These are phyloP conservation scores for Vickermania spadyakhi DNA, from an alignment of 208 protist genomes.

Conservation along the genomic window DNA sequence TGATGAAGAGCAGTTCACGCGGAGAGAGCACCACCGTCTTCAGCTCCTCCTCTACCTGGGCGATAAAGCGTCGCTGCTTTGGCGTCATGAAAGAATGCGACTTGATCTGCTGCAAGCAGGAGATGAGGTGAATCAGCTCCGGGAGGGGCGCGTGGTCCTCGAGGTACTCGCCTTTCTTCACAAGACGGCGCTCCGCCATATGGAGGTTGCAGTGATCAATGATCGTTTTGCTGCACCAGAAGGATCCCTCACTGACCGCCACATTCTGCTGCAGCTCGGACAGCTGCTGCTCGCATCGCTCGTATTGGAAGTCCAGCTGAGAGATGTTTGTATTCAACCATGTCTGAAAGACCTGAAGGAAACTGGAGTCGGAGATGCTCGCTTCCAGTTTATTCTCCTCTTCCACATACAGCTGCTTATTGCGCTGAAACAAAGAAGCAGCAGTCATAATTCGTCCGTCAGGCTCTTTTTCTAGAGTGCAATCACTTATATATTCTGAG, in stretches of 20 bases:
- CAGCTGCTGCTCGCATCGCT: slow-evolving; percentile 75
- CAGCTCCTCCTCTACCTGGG: slow-evolving; percentile 66
- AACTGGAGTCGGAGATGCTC: slow-evolving; percentile 49
- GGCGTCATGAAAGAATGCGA: slow-evolving; percentile 67
- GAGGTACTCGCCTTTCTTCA: slow-evolving; percentile 10
- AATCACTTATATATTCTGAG: no score
- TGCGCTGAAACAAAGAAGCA: slow-evolving; percentile 71
- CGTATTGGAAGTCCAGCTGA: slow-evolving; percentile 74
- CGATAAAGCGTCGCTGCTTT: slow-evolving; percentile 76
- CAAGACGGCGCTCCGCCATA: slow-evolving; percentile 59
- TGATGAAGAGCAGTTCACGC: slow-evolving; percentile 72
- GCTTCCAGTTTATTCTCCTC: slow-evolving; percentile 73
- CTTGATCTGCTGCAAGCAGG: slow-evolving; percentile 68
- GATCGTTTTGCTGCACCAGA: slow-evolving; percentile 83
- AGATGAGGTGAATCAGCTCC: slow-evolving; percentile 72
- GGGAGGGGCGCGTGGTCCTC: slow-evolving; percentile 44
- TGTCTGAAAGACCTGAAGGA: slow-evolving; percentile 52
- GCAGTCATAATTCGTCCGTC: slow-evolving; percentile 20
- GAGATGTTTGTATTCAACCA: slow-evolving; percentile 79
- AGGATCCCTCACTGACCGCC: slow-evolving; percentile 29
- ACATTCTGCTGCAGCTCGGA: slow-evolving; percentile 79
- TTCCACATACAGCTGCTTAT: slow-evolving; percentile 74
- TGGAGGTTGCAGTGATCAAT: slow-evolving; percentile 87
- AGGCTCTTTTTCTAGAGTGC: no score
- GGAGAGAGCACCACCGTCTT: slow-evolving; percentile 69